A percentile compares a stretch with the other conserved stretches of the same genome.
phyloP scores from a whole-genome alignment of 1,284 basidiomycete genomes.

The Ganoderma sinense region DNA sequence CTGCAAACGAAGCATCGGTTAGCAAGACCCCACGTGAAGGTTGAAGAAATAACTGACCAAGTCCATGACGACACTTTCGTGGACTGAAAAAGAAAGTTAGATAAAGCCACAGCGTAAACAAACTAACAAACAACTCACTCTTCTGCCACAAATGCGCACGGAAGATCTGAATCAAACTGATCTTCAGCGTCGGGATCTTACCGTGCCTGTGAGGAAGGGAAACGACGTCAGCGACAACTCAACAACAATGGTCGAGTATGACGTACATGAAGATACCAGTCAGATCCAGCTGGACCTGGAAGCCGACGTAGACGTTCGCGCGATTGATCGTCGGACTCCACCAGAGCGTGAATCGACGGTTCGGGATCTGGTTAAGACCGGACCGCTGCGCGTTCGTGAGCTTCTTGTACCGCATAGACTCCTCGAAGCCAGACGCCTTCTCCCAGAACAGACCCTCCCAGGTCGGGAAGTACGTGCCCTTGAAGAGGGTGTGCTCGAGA shows the following conservation, averaged over 20 bases:
- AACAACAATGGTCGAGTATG: background rate
- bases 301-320: conserved; percentile 99
- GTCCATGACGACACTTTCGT: conserved; percentile 96
- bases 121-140: conserved; percentile 60
- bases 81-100: conserved; percentile 54
- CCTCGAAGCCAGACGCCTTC: conserved; percentile 94
- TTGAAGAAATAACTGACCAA: conserved; percentile 58
- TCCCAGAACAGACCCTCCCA: conserved; percentile 98
- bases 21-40: background rate
- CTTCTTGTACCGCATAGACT: conserved; percentile 98
- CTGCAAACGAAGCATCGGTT: conserved; percentile 39
- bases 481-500: conserved; percentile 97
- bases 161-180: conserved; percentile 99
- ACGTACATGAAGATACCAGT: conserved; percentile 91
- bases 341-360: conserved; percentile 99
- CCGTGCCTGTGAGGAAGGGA: conserved; percentile 76
- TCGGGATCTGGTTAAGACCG: conserved; percentile 98
- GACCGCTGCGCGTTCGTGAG: conserved; percentile 96
- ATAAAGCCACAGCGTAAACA: conserved; percentile 3
- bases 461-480: conserved; percentile 94
- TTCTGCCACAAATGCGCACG: conserved; percentile 99
- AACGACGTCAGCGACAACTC: conserved; percentile 21
- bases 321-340: conserved; percentile 99
- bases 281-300: conserved; percentile 98
- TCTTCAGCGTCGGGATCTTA: conserved; percentile 97